Evolutionary conservation across 352 stramenopile genomes (phyloP), one percentile per base, ranked within the genome.

Genomic region (Globisporangium nunn): DNA sequence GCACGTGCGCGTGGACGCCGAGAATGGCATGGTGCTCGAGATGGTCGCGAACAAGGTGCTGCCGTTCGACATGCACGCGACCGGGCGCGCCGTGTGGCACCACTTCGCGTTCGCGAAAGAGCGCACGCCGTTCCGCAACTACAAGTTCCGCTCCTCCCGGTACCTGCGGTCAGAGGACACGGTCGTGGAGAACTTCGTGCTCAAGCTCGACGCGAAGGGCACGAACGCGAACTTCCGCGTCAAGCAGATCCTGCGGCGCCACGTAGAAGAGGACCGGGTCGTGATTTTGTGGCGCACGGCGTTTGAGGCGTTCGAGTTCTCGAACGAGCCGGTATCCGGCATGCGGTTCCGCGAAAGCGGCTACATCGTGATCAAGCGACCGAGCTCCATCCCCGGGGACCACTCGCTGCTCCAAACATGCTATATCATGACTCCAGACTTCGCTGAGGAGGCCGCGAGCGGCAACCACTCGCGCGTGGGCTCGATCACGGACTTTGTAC

Each of bases 161-260:
- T 37, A 37, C 33, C 33, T n/a, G n/a, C 23, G 44, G 0, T 17
- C 39, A 17, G 71, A 86, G 50, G 62, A 85, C 50, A 80, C 70
- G n/a, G 75, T 87, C 28, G 59, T 85, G n/a, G 76, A 83, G 54
- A 80, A 70, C 54, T 77, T 81, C 51, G 66, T 65, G 35, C 66
- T 87, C 44, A 70, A 84, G 57, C 51, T 84, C 23, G 57, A 74
- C 15, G 70, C 63, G 0, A 84, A 82, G 43, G 66, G 67, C 10
- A 81, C 66, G 1, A 62, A 71, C n/a, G 74, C 76, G 3, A 58
- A 75, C 48, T 81, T 82, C 62, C 66, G 64, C 2, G 67, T 82
- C 15, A 74, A 84, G 54, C 72, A 87, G 52, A 68, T 84, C 18
- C 59, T 77, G 17, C 70, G 70, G 12, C 65, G 68, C 30, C 82